Conservation (phyloP, 1,139 yeast genomes). For the Candida anutae region DNA sequence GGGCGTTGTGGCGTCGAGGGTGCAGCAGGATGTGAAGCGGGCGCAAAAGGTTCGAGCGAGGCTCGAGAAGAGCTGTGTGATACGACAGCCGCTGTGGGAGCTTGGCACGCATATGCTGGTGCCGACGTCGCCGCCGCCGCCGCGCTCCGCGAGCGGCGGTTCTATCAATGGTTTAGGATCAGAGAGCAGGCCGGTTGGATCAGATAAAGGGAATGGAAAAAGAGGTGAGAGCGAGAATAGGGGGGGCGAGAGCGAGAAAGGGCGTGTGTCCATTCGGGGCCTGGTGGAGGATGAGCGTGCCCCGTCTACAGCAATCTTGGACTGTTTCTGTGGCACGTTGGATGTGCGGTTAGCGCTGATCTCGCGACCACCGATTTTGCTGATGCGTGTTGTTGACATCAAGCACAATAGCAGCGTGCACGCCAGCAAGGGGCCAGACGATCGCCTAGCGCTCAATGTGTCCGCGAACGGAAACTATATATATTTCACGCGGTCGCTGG, state of each 20-base stretch:
- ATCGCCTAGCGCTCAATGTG: conserved; percentile 3
- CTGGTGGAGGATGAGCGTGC: neutral
- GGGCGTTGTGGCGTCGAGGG: neutral
- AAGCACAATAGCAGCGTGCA: conserved; percentile 3
- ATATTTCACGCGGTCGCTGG: conserved; percentile 4
- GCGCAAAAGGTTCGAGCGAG: conserved; percentile 4
- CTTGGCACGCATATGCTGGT: neutral
- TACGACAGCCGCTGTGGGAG: no score
- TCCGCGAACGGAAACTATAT: conserved; percentile 4
- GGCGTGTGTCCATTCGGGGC: no score
- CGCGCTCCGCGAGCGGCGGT: neutral
- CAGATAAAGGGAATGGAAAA: no score
- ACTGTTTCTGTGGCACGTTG: neutral
- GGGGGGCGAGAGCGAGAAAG: no score
- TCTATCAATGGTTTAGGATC: no score
- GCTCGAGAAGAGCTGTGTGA: conserved; percentile 3
- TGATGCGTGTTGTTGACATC: conserved; percentile 1
- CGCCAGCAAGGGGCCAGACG: conserved; percentile 2
- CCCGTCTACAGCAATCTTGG: neutral
- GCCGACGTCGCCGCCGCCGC: neutral
- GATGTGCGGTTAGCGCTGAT: neutral
- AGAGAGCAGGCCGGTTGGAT: no score
- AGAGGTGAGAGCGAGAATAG: no score
- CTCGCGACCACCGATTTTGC: neutral
- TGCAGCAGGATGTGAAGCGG: conserved; percentile 1